Conservation (phyloP, 2,329 filamentous ascomycete genomes). For the Fusarium pseudocircinatum region DNA sequence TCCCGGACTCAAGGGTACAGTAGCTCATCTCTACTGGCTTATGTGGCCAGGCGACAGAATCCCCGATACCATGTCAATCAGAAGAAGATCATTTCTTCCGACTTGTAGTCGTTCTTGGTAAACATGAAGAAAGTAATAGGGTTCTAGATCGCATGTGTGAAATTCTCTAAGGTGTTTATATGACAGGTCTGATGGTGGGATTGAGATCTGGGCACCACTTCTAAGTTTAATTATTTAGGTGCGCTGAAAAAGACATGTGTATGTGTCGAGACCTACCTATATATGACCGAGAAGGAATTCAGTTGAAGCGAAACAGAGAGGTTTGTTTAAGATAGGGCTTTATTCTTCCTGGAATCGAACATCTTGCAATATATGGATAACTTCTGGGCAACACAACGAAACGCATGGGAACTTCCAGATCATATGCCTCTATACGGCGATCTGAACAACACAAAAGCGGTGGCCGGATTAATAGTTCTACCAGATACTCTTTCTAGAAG, state of each 20-base stretch:
- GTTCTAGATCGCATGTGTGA: neutral
- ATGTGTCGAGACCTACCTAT: too few species aligned
- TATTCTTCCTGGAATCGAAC: neutral
- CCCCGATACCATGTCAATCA: too few species aligned
- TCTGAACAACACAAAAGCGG: neutral
- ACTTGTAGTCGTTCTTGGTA: neutral
- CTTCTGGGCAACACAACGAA: neutral
- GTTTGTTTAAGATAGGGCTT: neutral
- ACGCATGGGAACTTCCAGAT: neutral
- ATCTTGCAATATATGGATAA: neutral
- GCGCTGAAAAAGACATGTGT: accelerated
- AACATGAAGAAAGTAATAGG: neutral
- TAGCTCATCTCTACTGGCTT: neutral
- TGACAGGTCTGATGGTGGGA: neutral
- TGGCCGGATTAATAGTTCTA: too few species aligned
- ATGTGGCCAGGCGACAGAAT: neutral
- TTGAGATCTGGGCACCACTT: too few species aligned
- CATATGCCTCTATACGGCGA: neutral
- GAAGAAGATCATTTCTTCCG: neutral
- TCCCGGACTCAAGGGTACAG: neutral
- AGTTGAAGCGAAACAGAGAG: accelerated
- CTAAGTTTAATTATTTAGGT: too few species aligned
- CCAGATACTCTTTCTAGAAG: neutral
- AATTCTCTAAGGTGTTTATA: neutral
- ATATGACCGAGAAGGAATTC: too few species aligned